Evolutionary conservation across 495 filamentous ascomycete species (phyloP), one percentile per base, ranked within the genome.

Genomic region (Aspergillus wentii): DNA sequence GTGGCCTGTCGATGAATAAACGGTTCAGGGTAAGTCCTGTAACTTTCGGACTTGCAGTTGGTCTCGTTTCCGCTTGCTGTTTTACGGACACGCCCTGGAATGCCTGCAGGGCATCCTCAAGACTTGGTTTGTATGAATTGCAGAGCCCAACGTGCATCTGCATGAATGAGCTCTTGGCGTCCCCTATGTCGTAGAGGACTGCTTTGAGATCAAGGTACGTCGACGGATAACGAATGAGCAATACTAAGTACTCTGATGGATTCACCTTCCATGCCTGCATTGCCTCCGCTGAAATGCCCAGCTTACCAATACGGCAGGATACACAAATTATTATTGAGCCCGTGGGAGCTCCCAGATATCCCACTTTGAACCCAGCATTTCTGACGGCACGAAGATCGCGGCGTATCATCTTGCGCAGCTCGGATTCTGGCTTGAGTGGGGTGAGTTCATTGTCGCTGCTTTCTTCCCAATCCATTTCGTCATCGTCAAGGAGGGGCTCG

Each of bases 221-320:
- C 18, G 53, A 47, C 0, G 66, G 57, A 47, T 83, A 90, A 32
- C 76, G 72, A n/a, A 95, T 71, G 10, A 95, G 69, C 5, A 94
- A 66, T 5, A 94, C 76, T 28, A 95, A 55, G 50, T 92, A 92
- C 17, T 94, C 79, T 0, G 63, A 56, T 0, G 64, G 55, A 10
- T 74, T 51, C 13, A 97, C 56, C 35, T 80, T 68, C 91, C 91
- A 97, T 10, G 87, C 83, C 45, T 79, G 72, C 59, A 84, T 71
- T 1, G 78, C 83, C 43, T 90, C 86, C 18, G 84, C 71, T 2
- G 88, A 88, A 18, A 97, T 76, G 2, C 74, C 81, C 2, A 95
- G 72, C 43, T 83, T 84, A 0, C 66, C 61, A 33, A 88, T 73
- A 1, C 79, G 80, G 30, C 60, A 64, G 17, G 71, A 69, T 8